Evolutionary conservation across 495 filamentous ascomycete species (phyloP), one percentile per base, ranked within the genome.

Genomic region (Penicillium manginii): DNA sequence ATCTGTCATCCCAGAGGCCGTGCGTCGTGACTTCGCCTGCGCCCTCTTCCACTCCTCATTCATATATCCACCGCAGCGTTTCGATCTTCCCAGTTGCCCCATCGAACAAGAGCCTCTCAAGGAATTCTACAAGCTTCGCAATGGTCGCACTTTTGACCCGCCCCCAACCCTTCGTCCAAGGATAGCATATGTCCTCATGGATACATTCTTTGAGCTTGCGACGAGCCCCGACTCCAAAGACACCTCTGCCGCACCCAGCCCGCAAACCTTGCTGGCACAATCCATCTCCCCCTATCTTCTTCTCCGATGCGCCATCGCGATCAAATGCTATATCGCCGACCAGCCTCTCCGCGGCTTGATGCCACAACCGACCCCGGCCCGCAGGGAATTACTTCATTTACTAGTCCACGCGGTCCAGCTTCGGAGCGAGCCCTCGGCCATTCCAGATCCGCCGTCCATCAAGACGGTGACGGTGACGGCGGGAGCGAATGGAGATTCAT

Each of bases 301-400:
- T 49, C 80, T 96, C 4, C 87, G 94, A 5, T 86, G 85, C 22
- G 91, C 90, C 2, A 77, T 96, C 8, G 86, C 91, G 1, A 71
- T 98, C 29, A 85, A 91, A 50, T 78, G 86, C 3, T 97, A 96
- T 65, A 88, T 93, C 46, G 89, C 92, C 5, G 94, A 98, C 71
- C 94, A 97, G 65, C 94, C 94, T 15, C 78, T 98, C 11, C 81
- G 94, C 15, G 96, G 94, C 0, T 78, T 86, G n/a, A 93, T 94
- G 88, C 94, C 94, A 31, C 91, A 96, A 70, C 94, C 94, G 4
- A 81, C 88, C 14, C 85, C 84, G 0, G 91, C 97, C 63, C 84
- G 91, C 40, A 85, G 82, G 62, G 92, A 94, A 62, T 73, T 98
- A 49, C 69, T 89, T 1, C 86, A 91, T 56, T 79, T 94, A 26